Evolutionary conservation across 257 asterid species (phyloP), one percentile per base, ranked within the genome.

Genomic region (Solanum sejunctum): DNA sequence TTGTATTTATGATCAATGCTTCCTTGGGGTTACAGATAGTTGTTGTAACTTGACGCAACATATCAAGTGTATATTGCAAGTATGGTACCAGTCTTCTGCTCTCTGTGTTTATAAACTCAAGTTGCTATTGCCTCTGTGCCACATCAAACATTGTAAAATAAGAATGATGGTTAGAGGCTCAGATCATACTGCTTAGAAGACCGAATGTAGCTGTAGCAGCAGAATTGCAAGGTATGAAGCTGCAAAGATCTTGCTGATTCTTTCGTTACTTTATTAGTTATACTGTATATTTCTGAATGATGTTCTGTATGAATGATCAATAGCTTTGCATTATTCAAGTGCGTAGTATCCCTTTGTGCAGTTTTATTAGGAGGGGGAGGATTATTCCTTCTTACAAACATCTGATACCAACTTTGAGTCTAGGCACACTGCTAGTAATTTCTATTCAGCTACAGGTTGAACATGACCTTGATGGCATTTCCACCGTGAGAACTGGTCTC

Each of bases 381-480:
- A 69, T 12, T 77, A 23, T 51, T 75, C 60, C 13, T 21, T 13
- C 61, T 75, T 32, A 41, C 54, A 41, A 21, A 18, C 28, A 70
- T 70, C 49, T 70, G 51, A 73, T n/a, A 12, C 58, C 56, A 21
- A 47, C 36, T 73, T 73, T 73, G 39, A 45, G 81, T 45, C 13
- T 47, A 75, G 60, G 43, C 43, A 75, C 60, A 75, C 61, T 7
- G 18, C n/a, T 8, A 7, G 21, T 45, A 75, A 75, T 21, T 75
- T 75, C 43, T 23, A 49, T 8, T 75, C 81, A 47, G 43, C 60
- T 85, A 95, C 80, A 93, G 91, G 83, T 93, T 95, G 84, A 95
- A 93, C 98, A 95, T 95, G 90, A 95, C 98, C 91, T 95, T 95
- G 88, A 95, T 95, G 32, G 98, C 98, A 84, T 86, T 86, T 67